Evolutionary conservation across 2,329 filamentous ascomycete genomes (phyloP).

Genomic region (Ilyonectria mors-panacis): DNA sequence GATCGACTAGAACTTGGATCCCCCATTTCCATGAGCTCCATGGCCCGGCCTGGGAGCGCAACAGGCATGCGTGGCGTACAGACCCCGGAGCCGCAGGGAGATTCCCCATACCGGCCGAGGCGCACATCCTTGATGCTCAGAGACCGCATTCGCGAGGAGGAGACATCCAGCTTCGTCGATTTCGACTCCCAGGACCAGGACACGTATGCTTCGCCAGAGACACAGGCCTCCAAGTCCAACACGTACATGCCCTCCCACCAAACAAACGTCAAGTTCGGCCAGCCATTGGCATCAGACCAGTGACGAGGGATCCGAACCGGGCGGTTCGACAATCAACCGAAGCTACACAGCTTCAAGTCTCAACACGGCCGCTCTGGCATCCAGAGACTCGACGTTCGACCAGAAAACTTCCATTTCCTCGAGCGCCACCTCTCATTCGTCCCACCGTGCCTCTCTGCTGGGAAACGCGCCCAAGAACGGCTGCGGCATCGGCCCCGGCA

Average conservation of each 20-base stretch:
- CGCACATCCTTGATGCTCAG: neutral
- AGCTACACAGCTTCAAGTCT: neutral
- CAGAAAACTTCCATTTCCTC: conserved; percentile 15
- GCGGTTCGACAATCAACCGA: neutral
- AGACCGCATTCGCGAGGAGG: neutral
- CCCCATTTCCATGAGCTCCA: neutral
- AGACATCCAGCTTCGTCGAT: neutral
- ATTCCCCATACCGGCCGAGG: neutral
- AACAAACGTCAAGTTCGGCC: neutral
- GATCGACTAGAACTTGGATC: neutral
- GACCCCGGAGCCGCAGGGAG: neutral
- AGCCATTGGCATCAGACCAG: neutral
- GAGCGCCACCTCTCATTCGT: conserved; percentile 5
- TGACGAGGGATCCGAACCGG: neutral
- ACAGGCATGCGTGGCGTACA: neutral
- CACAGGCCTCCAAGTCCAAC: neutral
- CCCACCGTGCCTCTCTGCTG: conserved; percentile 5
- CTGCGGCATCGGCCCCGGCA: conserved; percentile 50
- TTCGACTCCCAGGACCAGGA: neutral
- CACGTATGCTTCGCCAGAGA: neutral
- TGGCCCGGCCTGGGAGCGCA: neutral
- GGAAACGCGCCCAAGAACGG: conserved; percentile 10
- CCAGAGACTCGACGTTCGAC: neutral
- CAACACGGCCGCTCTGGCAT: neutral
- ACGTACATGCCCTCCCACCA: neutral